Base-by-base conservation (phyloP, 306 rosid species). In the Quercus dentata region DNA sequence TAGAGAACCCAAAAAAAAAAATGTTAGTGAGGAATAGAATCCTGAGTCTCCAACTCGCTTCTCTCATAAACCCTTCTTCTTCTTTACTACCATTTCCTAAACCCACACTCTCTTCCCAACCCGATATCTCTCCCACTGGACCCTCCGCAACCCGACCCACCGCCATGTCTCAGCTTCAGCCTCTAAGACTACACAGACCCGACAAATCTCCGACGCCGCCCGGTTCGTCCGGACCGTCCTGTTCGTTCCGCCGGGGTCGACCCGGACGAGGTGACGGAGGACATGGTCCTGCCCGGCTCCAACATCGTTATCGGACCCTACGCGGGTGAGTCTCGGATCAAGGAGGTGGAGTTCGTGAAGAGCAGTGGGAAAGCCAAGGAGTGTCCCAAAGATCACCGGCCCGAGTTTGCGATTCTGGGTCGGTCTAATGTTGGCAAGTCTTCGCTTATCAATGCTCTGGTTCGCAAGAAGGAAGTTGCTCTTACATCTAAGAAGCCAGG, bases 401-500 rank as follows among this genome's bases (percentile, higher is more conserved):
- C 98, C 0, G 99, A 95, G 65, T 94, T 92, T 71, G 97, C 97
- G 2, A 84, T 92, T 41, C 87, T 94, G 23, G 99, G 99, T 77
- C 95, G 97, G 0, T 94, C 99, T 74, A 94, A 92, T 84, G 97
- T 94, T 2, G 97, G 99, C 30, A 94, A 94, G 75, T 94, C 99
- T 46, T 94, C 97, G 35, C 99, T 94, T 51, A 91, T 94, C 57
- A 94, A 94, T 79, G 80, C 97, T 13, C 93, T 94, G 38, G 95
- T 91, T 78, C 91, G 93, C 67, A 92, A 90, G 83, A 94, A 92
- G 78, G 99, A 92, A 71, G 86, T 94, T 69, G 97, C 97, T 0
- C 99, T 92, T 67, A 94, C 99, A 0, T 94, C 97, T 49, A 94
- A 94, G 89, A 94, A 88, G 75, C 99, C 97, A 87, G 97, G 98